Evolutionary conservation across 139 green algal genomes (phyloP).

Genomic region (Astrephomene gubernaculifera): DNA sequence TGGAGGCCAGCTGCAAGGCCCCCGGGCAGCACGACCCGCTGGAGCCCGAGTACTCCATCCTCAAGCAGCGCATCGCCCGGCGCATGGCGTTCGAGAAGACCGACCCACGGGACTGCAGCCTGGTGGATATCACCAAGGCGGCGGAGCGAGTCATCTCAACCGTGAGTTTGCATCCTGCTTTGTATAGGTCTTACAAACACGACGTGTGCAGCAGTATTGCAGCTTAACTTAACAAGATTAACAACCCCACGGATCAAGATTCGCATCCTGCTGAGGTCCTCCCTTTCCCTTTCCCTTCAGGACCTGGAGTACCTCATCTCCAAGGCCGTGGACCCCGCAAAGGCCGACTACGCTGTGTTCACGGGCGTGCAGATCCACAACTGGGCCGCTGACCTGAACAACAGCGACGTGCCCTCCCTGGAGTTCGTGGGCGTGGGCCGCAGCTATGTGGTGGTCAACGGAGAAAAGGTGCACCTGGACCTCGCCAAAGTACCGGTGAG

Average conservation of each 20-base stretch:
- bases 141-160: conserved; percentile 86
- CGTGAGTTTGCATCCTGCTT: conserved; percentile 33
- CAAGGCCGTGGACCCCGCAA: conserved; percentile 79
- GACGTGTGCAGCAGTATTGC: too few relatives aligned
- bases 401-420: conserved; percentile 52
- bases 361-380: conserved; percentile 92
- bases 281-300: conserved; percentile 30
- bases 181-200: too few relatives aligned
- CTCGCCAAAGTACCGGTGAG: conserved; percentile 60
- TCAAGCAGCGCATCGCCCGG: conserved; percentile 87
- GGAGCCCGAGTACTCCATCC: conserved; percentile 91
- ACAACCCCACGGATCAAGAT: too few relatives aligned
- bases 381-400: conserved; percentile 70
- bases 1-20: conserved; percentile 55
- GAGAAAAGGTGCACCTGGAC: conserved; percentile 80
- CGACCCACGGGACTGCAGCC: conserved; percentile 55
- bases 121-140: conserved; percentile 83
- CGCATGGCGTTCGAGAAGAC: conserved; percentile 67
- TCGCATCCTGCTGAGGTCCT: not conserved
- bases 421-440: conserved; percentile 79
- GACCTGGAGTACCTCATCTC: conserved; percentile 92
- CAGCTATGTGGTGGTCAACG: conserved; percentile 83
- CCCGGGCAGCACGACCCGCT: conserved; percentile 82
- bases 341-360: conserved; percentile 90
- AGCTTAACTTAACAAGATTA: too few relatives aligned